Evolutionary conservation across 108 stramenopile species (phyloP).

Genomic region (Cylindrotheca closterium): DNA sequence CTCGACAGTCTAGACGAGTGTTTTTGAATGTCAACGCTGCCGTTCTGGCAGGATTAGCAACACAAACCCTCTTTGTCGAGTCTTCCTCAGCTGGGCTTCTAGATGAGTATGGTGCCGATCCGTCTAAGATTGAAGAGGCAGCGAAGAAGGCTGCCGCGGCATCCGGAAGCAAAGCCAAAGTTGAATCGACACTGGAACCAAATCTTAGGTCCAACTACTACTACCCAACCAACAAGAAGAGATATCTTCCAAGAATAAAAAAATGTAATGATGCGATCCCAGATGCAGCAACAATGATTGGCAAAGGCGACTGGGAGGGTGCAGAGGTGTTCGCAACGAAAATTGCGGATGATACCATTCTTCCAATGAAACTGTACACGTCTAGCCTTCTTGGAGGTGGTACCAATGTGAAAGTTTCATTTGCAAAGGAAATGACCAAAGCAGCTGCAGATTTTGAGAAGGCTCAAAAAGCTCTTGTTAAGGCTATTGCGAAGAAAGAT

Average conservation of each 20-base stretch:
- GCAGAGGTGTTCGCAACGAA: constrained; percentile 62
- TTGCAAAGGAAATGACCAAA: constrained; percentile 73
- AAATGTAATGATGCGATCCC: constrained; percentile 75
- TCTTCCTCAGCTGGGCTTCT: constrained; percentile 50
- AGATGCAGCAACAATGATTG: constrained; percentile 54
- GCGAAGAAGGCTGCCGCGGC: constrained; percentile 9
- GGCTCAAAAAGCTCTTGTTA: constrained; percentile 48
- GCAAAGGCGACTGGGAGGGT: constrained; percentile 63
- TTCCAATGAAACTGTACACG: constrained; percentile 85
- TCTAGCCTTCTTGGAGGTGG: constrained; percentile 72
- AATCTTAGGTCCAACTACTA: constrained; percentile 79
- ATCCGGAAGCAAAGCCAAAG: constrained; percentile 23
- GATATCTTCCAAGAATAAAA: constrained; percentile 86
- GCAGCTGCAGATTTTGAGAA: constrained; percentile 68
- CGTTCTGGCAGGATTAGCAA: neutral
- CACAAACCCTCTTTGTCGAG: constrained; percentile 1
- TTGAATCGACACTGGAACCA: constrained; percentile 67
- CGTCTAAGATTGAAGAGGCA: constrained; percentile 24
- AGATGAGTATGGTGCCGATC: constrained; percentile 77
- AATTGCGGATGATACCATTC: constrained; percentile 77
- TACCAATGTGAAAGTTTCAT: constrained; percentile 69
- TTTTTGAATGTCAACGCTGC: constrained; percentile 4
- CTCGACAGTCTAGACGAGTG: neutral
- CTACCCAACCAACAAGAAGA: constrained; percentile 71
- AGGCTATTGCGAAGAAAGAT: constrained; percentile 74